Evolutionary conservation across 139 green algal species (phyloP).

Genomic region (Auxenochlorella pyrenoidosa): DNA sequence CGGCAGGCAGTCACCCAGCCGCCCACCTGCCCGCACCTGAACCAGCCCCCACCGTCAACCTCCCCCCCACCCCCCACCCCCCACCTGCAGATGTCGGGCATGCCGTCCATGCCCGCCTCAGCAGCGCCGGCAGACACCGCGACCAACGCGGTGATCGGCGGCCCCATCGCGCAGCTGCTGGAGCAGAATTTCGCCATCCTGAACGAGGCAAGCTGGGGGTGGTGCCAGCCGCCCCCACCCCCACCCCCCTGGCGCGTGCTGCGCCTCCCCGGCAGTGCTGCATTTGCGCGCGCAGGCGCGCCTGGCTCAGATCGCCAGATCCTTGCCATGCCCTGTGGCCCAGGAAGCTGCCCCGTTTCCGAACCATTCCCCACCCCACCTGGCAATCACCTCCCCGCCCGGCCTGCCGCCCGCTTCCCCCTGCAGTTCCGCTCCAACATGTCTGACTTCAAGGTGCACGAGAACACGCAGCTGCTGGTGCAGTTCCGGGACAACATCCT

Average conservation of each 20-base stretch:
- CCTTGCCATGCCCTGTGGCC: no score
- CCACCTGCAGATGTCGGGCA: constrained; percentile 23
- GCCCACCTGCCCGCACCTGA: neutral
- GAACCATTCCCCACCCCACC: neutral
- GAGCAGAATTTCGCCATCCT: constrained; percentile 76
- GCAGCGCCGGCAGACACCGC: neutral
- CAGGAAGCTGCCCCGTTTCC: neutral
- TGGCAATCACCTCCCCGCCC: neutral
- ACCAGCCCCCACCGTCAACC: neutral
- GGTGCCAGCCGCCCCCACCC: neutral
- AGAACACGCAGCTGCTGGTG: constrained; percentile 89
- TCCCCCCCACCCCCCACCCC: no score
- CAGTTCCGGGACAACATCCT: constrained; percentile 88
- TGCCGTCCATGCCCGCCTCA: neutral
- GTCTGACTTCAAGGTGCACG: constrained; percentile 64
- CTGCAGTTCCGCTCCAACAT: constrained; percentile 60
- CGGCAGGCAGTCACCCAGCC: neutral
- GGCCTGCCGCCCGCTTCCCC: neutral
- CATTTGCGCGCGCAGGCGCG: no score
- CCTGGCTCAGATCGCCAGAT: no score
- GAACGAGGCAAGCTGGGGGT: constrained; percentile 44
- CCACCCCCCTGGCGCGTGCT: no score
- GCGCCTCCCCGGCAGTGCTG: no score
- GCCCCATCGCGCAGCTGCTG: constrained; percentile 53
- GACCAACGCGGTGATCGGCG: constrained; percentile 24